A percentile compares a stretch with the other conserved stretches of the same genome.
phyloP scores from a whole-genome alignment of 208 protist species.

The Acanthamoeba pearcei region DNA sequence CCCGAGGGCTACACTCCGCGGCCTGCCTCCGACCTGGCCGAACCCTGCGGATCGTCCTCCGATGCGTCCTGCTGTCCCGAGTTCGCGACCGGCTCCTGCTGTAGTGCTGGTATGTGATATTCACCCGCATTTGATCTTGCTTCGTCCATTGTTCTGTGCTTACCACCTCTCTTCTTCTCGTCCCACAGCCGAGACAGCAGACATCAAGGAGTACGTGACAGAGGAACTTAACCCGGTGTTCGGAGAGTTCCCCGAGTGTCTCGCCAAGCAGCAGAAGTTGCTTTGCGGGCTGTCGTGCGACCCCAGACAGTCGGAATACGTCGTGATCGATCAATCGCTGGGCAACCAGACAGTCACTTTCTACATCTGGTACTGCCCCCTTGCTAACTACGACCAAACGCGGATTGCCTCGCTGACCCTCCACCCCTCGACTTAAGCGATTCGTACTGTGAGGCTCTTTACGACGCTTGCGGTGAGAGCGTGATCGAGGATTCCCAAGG shows the following conservation, averaged over 20 bases:
- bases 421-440: neutral
- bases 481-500: neutral
- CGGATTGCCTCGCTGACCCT: neutral
- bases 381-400: neutral
- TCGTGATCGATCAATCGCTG: neutral
- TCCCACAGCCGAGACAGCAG: slow-evolving; percentile 7
- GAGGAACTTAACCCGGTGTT: neutral
- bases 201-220: slow-evolving; percentile 26
- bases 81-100: slow-evolving; percentile 29
- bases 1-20: slow-evolving; percentile 23
- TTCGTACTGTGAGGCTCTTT: neutral
- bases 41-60: neutral
- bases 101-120: slow-evolving; percentile 13
- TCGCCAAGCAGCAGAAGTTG: slow-evolving; percentile 19
- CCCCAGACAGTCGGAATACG: slow-evolving; percentile 47
- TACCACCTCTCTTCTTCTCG: neutral
- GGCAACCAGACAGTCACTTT: neutral
- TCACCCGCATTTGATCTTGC: neutral
- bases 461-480: neutral
- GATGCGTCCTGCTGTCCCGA: neutral
- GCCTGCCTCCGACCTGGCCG: neutral
- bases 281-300: slow-evolving; percentile 69
- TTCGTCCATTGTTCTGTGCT: neutral
- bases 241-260: neutral
- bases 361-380: slow-evolving; percentile 12